Conservation (phyloP, 1,284 basidiomycete genomes). For the Microbotryum scabiosae region DNA sequence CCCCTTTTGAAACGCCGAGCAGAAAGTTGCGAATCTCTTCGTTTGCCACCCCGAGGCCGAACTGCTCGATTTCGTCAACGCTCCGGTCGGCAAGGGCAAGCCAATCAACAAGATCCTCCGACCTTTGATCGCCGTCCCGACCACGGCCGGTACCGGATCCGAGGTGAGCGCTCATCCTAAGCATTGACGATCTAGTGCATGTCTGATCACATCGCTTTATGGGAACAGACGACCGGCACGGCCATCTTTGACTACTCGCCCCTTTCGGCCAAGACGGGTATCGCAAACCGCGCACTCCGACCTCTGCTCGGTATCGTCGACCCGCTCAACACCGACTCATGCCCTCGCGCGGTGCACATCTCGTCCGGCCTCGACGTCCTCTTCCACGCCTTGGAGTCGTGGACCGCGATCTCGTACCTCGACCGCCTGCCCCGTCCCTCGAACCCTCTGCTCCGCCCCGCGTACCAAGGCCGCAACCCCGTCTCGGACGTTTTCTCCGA, state of each 20-base stretch:
- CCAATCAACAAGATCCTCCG: conserved; percentile 57
- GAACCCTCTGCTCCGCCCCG: conserved; percentile 79
- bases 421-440: conserved; percentile 74
- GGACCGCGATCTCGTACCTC: conserved; percentile 81
- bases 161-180: conserved; percentile 37
- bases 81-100: conserved; percentile 84
- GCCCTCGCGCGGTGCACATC: conserved; percentile 75
- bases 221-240: conserved; percentile 77
- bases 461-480: conserved; percentile 94
- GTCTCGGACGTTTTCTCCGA: conserved; percentile 80
- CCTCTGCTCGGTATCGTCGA: conserved; percentile 82
- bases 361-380: conserved; percentile 81
- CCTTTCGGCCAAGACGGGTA: conserved; percentile 88
- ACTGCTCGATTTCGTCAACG: conserved; percentile 86
- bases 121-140: conserved; percentile 87
- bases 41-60: conserved; percentile 74
- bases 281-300: conserved; percentile 82
- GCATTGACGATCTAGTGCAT: no score
- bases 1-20: no score
- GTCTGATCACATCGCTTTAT: neutral
- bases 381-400: conserved; percentile 49
- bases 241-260: conserved; percentile 87
- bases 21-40: conserved; percentile 63
- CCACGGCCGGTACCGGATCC: conserved; percentile 93
- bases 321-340: conserved; percentile 75